These are phyloP conservation scores for Ziziphus jujuba DNA, from an alignment of 306 rosid genomes.

Conservation along the genomic window DNA sequence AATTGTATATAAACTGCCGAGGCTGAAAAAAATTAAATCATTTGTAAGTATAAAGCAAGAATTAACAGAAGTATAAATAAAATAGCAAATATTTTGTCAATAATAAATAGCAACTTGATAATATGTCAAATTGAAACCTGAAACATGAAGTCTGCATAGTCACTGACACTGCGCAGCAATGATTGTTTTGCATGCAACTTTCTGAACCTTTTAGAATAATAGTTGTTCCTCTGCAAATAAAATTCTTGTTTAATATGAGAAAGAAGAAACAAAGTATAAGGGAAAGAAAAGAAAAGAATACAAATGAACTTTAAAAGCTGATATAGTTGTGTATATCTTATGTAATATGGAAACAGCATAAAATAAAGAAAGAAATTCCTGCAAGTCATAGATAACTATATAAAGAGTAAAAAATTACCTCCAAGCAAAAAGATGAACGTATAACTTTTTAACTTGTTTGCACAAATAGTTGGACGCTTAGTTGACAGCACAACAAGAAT, in stretches of 20 bases:
- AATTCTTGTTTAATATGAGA: conserved; percentile 2
- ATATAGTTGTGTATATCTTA: neutral
- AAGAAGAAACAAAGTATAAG: neutral
- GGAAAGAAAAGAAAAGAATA: neutral
- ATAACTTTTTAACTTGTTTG: neutral
- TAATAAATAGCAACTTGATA: conserved; percentile 6
- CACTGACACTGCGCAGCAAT: conserved; percentile 45
- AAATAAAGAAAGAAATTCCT: too few relatives aligned
- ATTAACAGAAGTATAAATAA: too few relatives aligned
- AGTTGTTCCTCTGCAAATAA: conserved; percentile 52
- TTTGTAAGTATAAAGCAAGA: neutral
- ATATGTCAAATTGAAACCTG: conserved; percentile 49
- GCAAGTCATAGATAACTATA: neutral
- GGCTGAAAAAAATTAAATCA: too few relatives aligned
- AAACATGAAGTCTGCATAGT: conserved; percentile 71
- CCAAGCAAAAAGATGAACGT: neutral
- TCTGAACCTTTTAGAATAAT: conserved; percentile 48
- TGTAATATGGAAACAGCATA: neutral
- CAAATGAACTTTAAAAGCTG: conserved; percentile 8
- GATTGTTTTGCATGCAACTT: conserved; percentile 45
- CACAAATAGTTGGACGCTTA: too few relatives aligned
- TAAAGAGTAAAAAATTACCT: neutral
- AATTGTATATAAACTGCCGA: too few relatives aligned
- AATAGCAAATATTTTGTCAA: neutral
- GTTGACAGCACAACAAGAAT: too few relatives aligned